These are phyloP conservation scores for Fomitopsis schrenkii DNA, from an alignment of 1,284 basidiomycete genomes.

Conservation along the genomic window DNA sequence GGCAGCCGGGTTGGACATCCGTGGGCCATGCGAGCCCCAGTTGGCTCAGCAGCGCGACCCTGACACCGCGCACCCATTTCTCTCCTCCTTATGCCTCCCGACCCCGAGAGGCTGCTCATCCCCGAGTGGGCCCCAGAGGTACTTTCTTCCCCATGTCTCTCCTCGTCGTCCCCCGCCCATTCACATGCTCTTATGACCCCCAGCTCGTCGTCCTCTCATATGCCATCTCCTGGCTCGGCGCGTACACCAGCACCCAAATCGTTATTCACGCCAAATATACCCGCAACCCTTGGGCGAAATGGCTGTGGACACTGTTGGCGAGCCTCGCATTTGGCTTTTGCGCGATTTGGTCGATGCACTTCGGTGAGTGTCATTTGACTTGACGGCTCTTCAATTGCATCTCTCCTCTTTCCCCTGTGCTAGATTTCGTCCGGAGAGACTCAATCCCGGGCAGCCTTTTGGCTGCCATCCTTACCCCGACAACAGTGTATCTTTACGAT, in stretches of 20 bases:
- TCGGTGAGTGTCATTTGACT: constrained; percentile 19
- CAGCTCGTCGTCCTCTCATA: constrained; percentile 28
- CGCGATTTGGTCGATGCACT: constrained; percentile 31
- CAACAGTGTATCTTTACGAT: too few relatives aligned
- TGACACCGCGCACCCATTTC: not conserved
- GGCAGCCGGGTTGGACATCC: not conserved
- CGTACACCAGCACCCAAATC: constrained; percentile 29
- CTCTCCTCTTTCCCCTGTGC: too few relatives aligned
- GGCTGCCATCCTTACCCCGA: not conserved
- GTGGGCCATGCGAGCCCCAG: not conserved
- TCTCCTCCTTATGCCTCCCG: not conserved
- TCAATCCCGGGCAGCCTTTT: too few relatives aligned
- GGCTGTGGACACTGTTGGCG: constrained; percentile 25
- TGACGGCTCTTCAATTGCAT: not conserved
- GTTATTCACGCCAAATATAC: constrained; percentile 30
- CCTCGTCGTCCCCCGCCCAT: not conserved
- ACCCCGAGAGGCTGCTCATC: constrained; percentile 20
- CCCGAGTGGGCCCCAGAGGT: constrained; percentile 27
- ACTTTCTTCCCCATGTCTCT: not conserved
- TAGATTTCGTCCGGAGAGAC: too few relatives aligned
- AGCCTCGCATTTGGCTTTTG: constrained; percentile 29
- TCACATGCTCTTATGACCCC: constrained; percentile 2
- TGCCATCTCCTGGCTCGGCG: constrained; percentile 27
- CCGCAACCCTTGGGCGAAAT: constrained; percentile 14
- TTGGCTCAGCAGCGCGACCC: not conserved